phyloP scores from a whole-genome alignment of 257 asterid species.

The Solanum bulbocastanum region DNA sequence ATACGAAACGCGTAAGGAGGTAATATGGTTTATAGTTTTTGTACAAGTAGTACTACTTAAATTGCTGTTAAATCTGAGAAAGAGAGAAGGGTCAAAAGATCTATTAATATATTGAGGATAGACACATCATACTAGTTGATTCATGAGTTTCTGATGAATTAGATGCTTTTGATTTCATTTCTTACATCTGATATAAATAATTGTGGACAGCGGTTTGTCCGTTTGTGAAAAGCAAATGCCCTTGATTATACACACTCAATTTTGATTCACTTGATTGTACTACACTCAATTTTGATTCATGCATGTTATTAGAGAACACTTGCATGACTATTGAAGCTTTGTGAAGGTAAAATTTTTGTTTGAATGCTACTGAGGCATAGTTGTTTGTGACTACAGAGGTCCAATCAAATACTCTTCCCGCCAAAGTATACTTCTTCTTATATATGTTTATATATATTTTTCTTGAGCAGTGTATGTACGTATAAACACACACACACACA shows the following conservation, averaged over 20 bases:
- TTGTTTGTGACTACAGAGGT: not conserved
- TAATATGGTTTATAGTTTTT: conserved; percentile 16
- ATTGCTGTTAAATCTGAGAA: not conserved
- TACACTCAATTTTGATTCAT: not conserved
- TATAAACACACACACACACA: not conserved
- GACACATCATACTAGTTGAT: not conserved
- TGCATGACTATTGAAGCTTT: not conserved
- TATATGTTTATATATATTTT: not conserved
- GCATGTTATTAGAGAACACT: not conserved
- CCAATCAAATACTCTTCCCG: not conserved
- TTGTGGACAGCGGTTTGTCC: not conserved
- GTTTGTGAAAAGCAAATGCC: not conserved
- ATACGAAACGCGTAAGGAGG: conserved; percentile 92
- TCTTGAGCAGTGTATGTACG: not conserved
- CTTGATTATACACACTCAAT: not conserved
- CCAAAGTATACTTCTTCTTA: not conserved
- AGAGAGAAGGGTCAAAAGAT: not conserved
- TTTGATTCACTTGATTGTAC: not conserved
- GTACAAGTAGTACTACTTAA: not conserved
- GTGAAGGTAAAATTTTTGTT: not conserved
- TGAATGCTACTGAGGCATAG: not conserved
- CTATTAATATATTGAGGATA: not conserved
- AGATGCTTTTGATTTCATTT: not conserved
- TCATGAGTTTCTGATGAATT: not conserved
- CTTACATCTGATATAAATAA: not conserved